These are phyloP conservation scores for Ramaria sp. DNA, from an alignment of 768 basidiomycete genomes.

Conservation along the genomic window DNA sequence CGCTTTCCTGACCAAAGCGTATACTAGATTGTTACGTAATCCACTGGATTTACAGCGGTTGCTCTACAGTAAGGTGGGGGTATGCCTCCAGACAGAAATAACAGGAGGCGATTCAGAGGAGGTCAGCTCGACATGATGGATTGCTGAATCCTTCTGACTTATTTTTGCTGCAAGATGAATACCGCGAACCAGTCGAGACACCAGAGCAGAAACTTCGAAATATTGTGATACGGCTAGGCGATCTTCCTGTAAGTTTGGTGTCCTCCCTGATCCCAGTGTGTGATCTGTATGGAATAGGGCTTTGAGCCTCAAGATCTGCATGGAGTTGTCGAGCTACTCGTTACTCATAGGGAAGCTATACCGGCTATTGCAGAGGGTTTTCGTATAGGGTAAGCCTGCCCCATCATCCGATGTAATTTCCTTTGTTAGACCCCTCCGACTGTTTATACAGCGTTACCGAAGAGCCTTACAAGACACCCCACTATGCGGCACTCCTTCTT, in stretches of 20 bases:
- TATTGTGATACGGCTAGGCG: constrained; percentile 62
- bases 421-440: constrained; percentile 1
- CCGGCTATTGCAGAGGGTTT: constrained; percentile 61
- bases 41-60: not conserved
- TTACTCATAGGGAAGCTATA: constrained; percentile 46
- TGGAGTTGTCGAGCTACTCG: constrained; percentile 52
- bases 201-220: constrained; percentile 63
- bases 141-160: constrained; percentile 1
- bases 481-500: constrained; percentile 73
- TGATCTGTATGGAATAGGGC: constrained; percentile 34
- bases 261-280: no score
- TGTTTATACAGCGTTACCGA: constrained; percentile 57
- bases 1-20: no score
- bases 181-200: constrained; percentile 48
- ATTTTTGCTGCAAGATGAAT: constrained; percentile 2
- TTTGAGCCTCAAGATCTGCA: constrained; percentile 49
- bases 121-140: not conserved
- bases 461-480: constrained; percentile 89
- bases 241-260: constrained; percentile 50
- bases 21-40: no score
- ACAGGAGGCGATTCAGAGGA: constrained; percentile 8
- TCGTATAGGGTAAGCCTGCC: constrained; percentile 49
- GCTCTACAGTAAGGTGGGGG: not conserved
- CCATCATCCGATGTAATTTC: not conserved
- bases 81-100: constrained; percentile 9